These are phyloP conservation scores for Penicillium hesseltinei DNA, from an alignment of 2,329 filamentous ascomycete genomes.

Conservation along the genomic window DNA sequence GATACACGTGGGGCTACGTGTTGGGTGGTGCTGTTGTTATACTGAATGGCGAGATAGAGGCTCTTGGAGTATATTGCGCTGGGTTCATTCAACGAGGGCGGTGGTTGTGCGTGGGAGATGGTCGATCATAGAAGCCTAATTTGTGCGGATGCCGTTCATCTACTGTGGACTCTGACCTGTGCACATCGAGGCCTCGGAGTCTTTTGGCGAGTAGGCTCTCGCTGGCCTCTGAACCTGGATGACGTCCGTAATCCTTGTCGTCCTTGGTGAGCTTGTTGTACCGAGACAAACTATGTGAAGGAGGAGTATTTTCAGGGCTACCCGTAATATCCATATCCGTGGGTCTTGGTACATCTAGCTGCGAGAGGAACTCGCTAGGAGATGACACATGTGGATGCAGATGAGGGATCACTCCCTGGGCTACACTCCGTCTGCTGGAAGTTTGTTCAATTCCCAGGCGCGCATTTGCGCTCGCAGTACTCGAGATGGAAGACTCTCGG, in stretches of 20 bases:
- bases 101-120: neutral
- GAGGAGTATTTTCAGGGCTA: constrained; percentile 25
- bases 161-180: constrained; percentile 27
- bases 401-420: constrained; percentile 32
- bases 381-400: constrained; percentile 14
- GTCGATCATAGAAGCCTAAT: neutral
- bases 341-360: constrained; percentile 10
- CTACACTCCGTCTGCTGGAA: constrained; percentile 58
- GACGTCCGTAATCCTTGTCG: constrained; percentile 62
- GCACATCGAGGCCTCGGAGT: constrained; percentile 61
- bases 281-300: constrained; percentile 32
- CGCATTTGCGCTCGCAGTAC: constrained; percentile 42
- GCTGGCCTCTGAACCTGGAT: constrained; percentile 48
- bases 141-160: constrained; percentile 7
- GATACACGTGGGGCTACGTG: neutral
- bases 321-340: constrained; percentile 14
- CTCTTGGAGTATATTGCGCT: neutral
- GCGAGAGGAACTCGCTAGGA: constrained; percentile 10
- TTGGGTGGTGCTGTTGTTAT: neutral
- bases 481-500: constrained; percentile 41
- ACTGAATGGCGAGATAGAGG: neutral
- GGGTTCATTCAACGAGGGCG: neutral
- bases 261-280: constrained; percentile 70
- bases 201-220: constrained; percentile 70
- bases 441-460: constrained; percentile 60